Conservation (phyloP, 2,329 filamentous ascomycete genomes). For the Fusarium abutilonis region DNA sequence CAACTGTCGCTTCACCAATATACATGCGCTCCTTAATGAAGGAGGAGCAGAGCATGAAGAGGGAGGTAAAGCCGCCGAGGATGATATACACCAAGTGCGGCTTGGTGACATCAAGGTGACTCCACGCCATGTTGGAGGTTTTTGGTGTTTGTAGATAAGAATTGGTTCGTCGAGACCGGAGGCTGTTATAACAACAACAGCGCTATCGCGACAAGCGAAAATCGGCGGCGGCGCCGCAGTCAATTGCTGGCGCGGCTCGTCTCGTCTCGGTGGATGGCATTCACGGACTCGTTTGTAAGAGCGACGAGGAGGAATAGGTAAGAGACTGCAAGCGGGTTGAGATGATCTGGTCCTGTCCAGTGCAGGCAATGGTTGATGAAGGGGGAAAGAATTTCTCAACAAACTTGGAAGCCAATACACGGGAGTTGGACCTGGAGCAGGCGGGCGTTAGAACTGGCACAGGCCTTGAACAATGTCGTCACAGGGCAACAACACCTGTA, state of each 20-base stretch:
- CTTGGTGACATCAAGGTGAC: slow-evolving; percentile 85
- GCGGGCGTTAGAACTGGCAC: slow-evolving; percentile 39
- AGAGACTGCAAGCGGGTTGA: slow-evolving; percentile 2
- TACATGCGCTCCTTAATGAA: slow-evolving; percentile 99
- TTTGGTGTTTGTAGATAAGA: slow-evolving; percentile 14
- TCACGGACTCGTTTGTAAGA: slow-evolving; percentile 7
- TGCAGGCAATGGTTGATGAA: background rate
- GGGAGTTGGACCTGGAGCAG: too few species aligned
- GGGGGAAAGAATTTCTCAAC: slow-evolving; percentile 25
- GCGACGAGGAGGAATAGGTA: slow-evolving; percentile 2
- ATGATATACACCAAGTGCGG: slow-evolving; percentile 99
- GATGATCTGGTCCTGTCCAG: slow-evolving; percentile 6
- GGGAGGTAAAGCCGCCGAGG: slow-evolving; percentile 92
- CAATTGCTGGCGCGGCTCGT: slow-evolving; percentile 35
- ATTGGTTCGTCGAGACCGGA: slow-evolving; percentile 22
- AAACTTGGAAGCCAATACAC: background rate
- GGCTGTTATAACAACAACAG: slow-evolving; percentile 16
- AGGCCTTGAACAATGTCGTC: slow-evolving; percentile 42
- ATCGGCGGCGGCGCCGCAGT: slow-evolving; percentile 36
- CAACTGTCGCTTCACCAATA: slow-evolving; percentile 97
- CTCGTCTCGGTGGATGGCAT: slow-evolving; percentile 13
- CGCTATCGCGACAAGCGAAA: slow-evolving; percentile 30
- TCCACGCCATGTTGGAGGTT: slow-evolving; percentile 72
- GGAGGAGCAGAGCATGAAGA: slow-evolving; percentile 98
- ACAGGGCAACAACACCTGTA: slow-evolving; percentile 39